Conservation (phyloP, 495 filamentous ascomycete genomes). For the Pseudotulostoma volvatum region DNA sequence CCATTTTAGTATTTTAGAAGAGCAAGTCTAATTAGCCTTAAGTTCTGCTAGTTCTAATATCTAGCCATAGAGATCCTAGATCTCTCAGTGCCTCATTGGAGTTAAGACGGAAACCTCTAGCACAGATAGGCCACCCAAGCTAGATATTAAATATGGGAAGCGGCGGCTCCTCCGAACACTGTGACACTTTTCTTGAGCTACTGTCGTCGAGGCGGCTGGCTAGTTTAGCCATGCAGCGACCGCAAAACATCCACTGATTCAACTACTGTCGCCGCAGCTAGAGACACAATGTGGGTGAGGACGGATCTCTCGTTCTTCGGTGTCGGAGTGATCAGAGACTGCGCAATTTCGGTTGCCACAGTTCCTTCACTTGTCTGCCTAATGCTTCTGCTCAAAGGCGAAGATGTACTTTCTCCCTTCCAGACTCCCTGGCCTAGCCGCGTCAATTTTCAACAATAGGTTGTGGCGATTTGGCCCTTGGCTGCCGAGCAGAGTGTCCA, state of each 20-base stretch:
- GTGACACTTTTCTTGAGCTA: slow-evolving; percentile 8
- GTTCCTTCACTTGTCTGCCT: slow-evolving; percentile 4
- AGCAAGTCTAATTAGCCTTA: not conserved
- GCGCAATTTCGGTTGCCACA: slow-evolving; percentile 4
- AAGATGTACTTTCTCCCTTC: slow-evolving; percentile 4
- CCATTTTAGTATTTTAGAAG: slow-evolving; percentile 1
- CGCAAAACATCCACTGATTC: slow-evolving; percentile 1
- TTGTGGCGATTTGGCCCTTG: not conserved
- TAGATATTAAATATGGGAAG: slow-evolving; percentile 4
- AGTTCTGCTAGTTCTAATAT: slow-evolving; percentile 6
- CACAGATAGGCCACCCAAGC: slow-evolving; percentile 1
- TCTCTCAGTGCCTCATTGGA: slow-evolving; percentile 2
- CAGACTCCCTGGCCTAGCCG: not conserved
- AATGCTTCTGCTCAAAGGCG: slow-evolving; percentile 3
- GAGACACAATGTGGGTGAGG: not conserved
- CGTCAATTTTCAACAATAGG: slow-evolving; percentile 2
- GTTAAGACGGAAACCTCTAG: not conserved
- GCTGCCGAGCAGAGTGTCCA: slow-evolving; percentile 4
- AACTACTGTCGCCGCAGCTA: slow-evolving; percentile 1
- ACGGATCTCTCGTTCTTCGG: not conserved
- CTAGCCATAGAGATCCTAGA: slow-evolving; percentile 3
- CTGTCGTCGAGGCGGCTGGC: slow-evolving; percentile 9
- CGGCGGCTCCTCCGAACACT: slow-evolving; percentile 1
- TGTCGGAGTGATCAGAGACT: not conserved
- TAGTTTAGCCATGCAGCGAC: slow-evolving; percentile 2